Conservation (phyloP, 129 eudicot genomes). For the Arctium minus region DNA sequence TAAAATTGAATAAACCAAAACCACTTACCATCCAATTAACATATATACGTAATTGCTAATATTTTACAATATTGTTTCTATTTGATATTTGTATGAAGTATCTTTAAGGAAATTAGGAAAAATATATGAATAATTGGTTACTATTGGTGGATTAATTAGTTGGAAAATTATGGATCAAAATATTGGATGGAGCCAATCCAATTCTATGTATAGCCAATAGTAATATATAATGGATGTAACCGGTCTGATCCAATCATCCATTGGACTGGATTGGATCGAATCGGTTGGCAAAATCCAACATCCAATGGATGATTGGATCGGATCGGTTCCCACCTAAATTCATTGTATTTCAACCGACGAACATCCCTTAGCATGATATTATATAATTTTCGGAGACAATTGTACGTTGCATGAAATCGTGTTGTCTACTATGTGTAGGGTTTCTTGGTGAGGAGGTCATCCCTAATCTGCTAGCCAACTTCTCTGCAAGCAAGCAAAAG, state of each 20-base stretch:
- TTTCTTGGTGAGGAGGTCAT: slow-evolving; percentile 67
- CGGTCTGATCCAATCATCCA: background rate
- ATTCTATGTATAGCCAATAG: background rate
- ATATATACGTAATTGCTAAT: no score
- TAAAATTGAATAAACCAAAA: no score
- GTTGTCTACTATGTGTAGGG: slow-evolving; percentile 38
- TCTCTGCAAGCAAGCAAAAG: slow-evolving; percentile 56
- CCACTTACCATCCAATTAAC: no score
- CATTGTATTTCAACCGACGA: background rate
- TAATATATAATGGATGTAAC: background rate
- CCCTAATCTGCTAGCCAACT: slow-evolving; percentile 69
- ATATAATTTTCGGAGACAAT: background rate
- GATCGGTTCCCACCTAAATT: background rate
- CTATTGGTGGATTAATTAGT: background rate
- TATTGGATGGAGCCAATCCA: background rate
- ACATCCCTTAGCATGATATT: no score
- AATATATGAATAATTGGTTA: background rate
- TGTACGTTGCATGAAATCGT: background rate
- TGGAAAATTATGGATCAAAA: background rate
- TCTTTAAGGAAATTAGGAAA: background rate
- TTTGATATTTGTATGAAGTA: background rate
- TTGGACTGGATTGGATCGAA: no score
- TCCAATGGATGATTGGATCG: background rate
- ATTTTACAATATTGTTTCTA: background rate
- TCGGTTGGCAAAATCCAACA: background rate